Conservation (phyloP, 768 basidiomycete species). For the Lyophyllum shimeji region DNA sequence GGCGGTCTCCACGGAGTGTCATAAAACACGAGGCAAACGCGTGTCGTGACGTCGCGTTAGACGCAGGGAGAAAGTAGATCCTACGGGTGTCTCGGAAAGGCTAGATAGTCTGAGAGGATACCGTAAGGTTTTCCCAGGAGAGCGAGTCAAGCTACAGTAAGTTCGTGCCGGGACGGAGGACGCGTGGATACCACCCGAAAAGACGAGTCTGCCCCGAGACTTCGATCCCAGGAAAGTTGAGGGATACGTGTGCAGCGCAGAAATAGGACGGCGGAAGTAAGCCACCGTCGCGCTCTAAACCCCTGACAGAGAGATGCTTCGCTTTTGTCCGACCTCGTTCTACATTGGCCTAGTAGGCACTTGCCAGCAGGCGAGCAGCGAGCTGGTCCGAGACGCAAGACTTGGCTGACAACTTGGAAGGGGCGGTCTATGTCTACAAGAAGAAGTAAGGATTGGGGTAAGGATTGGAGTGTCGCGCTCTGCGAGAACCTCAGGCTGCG, state of each 20-base stretch:
- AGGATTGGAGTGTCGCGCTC: too few relatives aligned
- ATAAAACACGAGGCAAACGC: background rate
- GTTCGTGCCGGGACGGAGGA: background rate
- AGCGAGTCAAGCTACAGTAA: background rate
- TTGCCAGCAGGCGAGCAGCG: too few relatives aligned
- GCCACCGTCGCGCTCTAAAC: too few relatives aligned
- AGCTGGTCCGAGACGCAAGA: too few relatives aligned
- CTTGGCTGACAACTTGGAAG: too few relatives aligned
- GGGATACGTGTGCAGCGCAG: background rate
- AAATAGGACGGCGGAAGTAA: background rate
- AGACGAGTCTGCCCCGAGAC: background rate
- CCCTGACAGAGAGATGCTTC: too few relatives aligned
- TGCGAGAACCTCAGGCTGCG: too few relatives aligned
- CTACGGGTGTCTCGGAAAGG: background rate
- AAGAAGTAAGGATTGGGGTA: too few relatives aligned
- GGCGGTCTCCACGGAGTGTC: background rate
- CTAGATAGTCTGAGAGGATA: background rate
- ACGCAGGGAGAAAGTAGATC: background rate
- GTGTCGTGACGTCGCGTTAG: background rate
- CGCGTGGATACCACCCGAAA: background rate
- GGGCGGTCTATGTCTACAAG: too few relatives aligned
- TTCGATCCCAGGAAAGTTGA: background rate
- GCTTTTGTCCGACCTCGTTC: too few relatives aligned
- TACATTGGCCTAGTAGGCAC: too few relatives aligned
- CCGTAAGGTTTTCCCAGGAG: background rate